phyloP scores from a whole-genome alignment of 176 grass and related monocot genomes.

The Zea luxurians region DNA sequence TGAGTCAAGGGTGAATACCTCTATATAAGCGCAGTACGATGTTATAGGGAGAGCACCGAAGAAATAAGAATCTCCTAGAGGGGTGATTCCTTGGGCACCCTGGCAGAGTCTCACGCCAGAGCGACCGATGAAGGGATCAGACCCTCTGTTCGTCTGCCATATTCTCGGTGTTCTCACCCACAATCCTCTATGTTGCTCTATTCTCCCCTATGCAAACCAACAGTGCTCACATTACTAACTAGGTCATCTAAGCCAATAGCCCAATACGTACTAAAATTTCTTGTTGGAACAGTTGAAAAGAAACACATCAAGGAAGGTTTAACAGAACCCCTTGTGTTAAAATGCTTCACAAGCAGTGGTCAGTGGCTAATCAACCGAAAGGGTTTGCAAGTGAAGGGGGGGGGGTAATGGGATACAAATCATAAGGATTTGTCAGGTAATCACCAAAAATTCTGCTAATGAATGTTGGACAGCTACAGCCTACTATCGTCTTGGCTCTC shows the following conservation, averaged over 20 bases:
- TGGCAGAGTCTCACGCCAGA: too few relatives aligned
- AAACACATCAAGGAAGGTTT: slow-evolving; percentile 9
- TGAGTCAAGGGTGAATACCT: too few relatives aligned
- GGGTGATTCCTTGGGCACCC: too few relatives aligned
- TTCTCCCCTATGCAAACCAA: too few relatives aligned
- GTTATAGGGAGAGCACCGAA: too few relatives aligned
- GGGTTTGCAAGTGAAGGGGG: background rate
- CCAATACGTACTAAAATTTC: background rate
- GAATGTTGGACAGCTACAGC: background rate
- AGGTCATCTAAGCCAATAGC: slow-evolving; percentile 9
- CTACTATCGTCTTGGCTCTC: background rate
- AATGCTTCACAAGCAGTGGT: slow-evolving; percentile 3
- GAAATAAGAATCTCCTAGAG: too few relatives aligned
- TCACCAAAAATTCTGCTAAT: background rate
- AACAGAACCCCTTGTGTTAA: background rate
- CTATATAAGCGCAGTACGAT: too few relatives aligned
- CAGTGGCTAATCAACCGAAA: background rate
- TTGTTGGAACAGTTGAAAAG: slow-evolving; percentile 10
- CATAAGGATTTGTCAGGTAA: background rate
- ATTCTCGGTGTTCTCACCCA: too few relatives aligned
- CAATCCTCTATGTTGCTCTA: too few relatives aligned
- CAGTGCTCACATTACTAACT: background rate
- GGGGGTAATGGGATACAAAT: background rate
- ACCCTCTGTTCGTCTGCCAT: too few relatives aligned
- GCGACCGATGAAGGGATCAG: too few relatives aligned